Evolutionary conservation across 768 basidiomycete genomes (phyloP).

Genomic region (Russula foetens): DNA sequence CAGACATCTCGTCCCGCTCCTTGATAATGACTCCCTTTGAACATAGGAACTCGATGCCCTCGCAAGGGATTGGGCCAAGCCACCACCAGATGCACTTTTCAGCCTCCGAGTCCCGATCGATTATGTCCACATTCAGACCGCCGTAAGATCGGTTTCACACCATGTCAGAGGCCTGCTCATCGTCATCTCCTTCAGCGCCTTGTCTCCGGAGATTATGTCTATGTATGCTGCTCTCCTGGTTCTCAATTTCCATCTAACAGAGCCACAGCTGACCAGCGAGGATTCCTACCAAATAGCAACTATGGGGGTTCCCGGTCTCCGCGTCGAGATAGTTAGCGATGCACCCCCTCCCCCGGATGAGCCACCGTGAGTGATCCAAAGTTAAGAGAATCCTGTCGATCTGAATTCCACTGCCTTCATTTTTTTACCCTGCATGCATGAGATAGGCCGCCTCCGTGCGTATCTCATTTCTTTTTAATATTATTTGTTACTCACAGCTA

Average conservation of each 20-base stretch:
- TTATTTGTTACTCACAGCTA: neutral
- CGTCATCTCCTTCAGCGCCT: slow-evolving; percentile 42
- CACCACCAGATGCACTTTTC: slow-evolving; percentile 72
- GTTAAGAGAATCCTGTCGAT: neutral
- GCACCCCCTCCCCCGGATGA: slow-evolving; percentile 80
- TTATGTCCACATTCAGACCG: slow-evolving; percentile 76
- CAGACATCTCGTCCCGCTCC: neutral
- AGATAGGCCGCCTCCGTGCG: slow-evolving; percentile 45
- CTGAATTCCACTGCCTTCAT: neutral
- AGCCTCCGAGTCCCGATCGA: slow-evolving; percentile 79
- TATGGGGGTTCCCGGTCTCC: slow-evolving; percentile 71
- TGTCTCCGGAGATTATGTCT: slow-evolving; percentile 77
- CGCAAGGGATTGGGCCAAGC: slow-evolving; percentile 81
- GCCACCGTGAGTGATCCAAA: slow-evolving; percentile 54
- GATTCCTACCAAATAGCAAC: slow-evolving; percentile 88
- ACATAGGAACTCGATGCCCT: slow-evolving; percentile 69
- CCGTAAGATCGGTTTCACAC: slow-evolving; percentile 41
- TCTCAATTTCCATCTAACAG: slow-evolving; percentile 10
- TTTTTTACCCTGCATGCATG: neutral
- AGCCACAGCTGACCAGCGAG: slow-evolving; percentile 61
- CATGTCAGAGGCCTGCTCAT: slow-evolving; percentile 7
- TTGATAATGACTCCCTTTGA: neutral
- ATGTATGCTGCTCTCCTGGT: slow-evolving; percentile 39
- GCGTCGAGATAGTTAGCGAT: slow-evolving; percentile 82
- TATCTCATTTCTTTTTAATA: slow-evolving; percentile 7